These are phyloP conservation scores for Aspergillus quadricinctus DNA, from an alignment of 2,329 filamentous ascomycete species.

Conservation along the genomic window DNA sequence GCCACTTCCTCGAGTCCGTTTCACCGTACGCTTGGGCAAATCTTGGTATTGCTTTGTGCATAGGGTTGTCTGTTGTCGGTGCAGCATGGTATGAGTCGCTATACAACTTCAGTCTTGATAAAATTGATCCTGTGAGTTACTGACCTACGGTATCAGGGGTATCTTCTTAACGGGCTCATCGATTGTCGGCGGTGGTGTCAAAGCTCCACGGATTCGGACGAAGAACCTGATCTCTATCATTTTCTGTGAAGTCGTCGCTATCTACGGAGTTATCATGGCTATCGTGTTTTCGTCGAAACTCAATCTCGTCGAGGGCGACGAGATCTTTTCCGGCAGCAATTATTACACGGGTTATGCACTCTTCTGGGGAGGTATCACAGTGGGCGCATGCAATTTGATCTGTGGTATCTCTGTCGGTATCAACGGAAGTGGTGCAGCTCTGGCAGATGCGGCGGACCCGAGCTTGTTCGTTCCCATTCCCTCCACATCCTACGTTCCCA, in stretches of 20 bases:
- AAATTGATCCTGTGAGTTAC: background rate
- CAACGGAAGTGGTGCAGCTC: conserved; percentile 92
- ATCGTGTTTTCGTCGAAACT: conserved; percentile 96
- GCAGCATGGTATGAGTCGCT: conserved; percentile 73
- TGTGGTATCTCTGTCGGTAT: conserved; percentile 97
- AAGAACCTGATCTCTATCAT: conserved; percentile 99
- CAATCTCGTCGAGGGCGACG: conserved; percentile 58
- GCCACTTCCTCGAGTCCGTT: conserved; percentile 87
- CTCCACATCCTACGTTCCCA: background rate
- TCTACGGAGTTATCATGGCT: conserved; percentile 99
- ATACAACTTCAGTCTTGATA: conserved; percentile 1
- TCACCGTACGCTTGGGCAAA: conserved; percentile 93
- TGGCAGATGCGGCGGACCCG: conserved; percentile 91
- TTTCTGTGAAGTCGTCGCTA: conserved; percentile 99
- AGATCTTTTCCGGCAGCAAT: conserved; percentile 68
- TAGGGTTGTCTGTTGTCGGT: conserved; percentile 91
- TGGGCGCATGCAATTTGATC: conserved; percentile 91
- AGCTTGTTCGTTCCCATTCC: conserved; percentile 62
- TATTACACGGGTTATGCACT: conserved; percentile 94
- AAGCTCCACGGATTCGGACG: conserved; percentile 92
- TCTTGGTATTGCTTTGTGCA: conserved; percentile 87
- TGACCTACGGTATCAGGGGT: conserved; percentile 60
- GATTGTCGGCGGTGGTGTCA: conserved; percentile 94
- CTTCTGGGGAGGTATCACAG: conserved; percentile 93
- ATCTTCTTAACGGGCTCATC: conserved; percentile 98